Percentiles rank a stretch among this genome's conserved stretches.
Evolutionary conservation across 1,139 yeast species (phyloP).

Genomic region (Kluyveromyces marxianus): DNA sequence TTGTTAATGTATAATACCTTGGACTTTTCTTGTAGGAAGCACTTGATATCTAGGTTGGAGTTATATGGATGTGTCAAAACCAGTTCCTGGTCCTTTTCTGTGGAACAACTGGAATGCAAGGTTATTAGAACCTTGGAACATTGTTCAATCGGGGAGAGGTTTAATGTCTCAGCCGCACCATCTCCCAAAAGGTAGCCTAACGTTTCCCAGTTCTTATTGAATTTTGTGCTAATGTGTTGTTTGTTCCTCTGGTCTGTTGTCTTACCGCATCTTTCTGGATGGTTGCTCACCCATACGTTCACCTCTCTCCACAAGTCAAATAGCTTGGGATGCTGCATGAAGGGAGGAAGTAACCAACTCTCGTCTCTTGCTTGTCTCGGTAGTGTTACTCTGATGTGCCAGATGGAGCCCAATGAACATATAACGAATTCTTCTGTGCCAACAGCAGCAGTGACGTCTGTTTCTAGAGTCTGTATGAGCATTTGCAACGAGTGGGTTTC

Average conservation of each 20-base stretch:
- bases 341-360: slow-evolving; percentile 61
- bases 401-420: slow-evolving; percentile 54
- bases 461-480: slow-evolving; percentile 36
- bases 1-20: slow-evolving; percentile 72
- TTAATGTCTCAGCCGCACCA: background rate
- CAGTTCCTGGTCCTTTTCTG: slow-evolving; percentile 43
- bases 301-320: slow-evolving; percentile 75
- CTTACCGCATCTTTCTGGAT: slow-evolving; percentile 26
- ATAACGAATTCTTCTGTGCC: slow-evolving; percentile 52
- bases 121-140: slow-evolving; percentile 33
- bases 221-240: slow-evolving; percentile 9
- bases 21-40: slow-evolving; percentile 65
- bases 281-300: slow-evolving; percentile 60
- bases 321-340: slow-evolving; percentile 65
- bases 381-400: slow-evolving; percentile 69
- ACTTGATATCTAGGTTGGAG: slow-evolving; percentile 57
- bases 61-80: slow-evolving; percentile 73
- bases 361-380: slow-evolving; percentile 79
- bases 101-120: slow-evolving; percentile 48
- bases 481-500: slow-evolving; percentile 47
- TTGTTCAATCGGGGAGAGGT: slow-evolving; percentile 8
- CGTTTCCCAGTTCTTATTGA: too few species aligned
- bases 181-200: too few species aligned
- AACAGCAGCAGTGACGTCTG: slow-evolving; percentile 31
- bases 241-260: slow-evolving; percentile 2